Percentiles rank a stretch among this genome's conserved stretches.
Conservation (phyloP, 1,139 yeast genomes). For the Yamadazyma oceani region DNA sequence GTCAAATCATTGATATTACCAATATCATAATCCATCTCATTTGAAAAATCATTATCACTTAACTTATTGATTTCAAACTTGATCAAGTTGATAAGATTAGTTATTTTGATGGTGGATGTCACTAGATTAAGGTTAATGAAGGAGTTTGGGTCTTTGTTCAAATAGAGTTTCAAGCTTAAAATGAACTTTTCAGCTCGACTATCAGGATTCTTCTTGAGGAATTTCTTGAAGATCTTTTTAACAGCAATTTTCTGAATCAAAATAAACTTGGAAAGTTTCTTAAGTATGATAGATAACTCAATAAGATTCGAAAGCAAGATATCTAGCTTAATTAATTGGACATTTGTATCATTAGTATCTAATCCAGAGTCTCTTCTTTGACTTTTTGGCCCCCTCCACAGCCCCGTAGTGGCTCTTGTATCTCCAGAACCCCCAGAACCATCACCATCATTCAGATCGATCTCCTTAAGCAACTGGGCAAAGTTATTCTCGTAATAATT, state of each 20-base stretch:
- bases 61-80: conserved; percentile 19
- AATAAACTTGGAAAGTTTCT: conserved; percentile 70
- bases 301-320: conserved; percentile 36
- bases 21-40: neutral
- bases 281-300: conserved; percentile 58
- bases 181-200: conserved; percentile 37
- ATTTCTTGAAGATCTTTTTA: conserved; percentile 78
- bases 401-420: no score
- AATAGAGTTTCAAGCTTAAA: conserved; percentile 33
- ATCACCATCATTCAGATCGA: no score
- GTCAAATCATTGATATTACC: neutral
- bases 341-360: no score
- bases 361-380: no score
- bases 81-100: conserved; percentile 23
- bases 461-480: conserved; percentile 9
- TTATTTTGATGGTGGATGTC: conserved; percentile 45
- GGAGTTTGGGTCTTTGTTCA: conserved; percentile 46
- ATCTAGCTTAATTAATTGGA: conserved; percentile 22
- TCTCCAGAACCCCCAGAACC: no score
- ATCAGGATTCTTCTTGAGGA: conserved; percentile 56
- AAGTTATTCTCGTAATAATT: conserved; percentile 21
- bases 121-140: conserved; percentile 67
- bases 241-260: conserved; percentile 81
- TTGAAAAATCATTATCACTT: neutral
- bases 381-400: no score